Conservation (phyloP, 179 eudicot genomes). For the Dionaea muscipula region DNA sequence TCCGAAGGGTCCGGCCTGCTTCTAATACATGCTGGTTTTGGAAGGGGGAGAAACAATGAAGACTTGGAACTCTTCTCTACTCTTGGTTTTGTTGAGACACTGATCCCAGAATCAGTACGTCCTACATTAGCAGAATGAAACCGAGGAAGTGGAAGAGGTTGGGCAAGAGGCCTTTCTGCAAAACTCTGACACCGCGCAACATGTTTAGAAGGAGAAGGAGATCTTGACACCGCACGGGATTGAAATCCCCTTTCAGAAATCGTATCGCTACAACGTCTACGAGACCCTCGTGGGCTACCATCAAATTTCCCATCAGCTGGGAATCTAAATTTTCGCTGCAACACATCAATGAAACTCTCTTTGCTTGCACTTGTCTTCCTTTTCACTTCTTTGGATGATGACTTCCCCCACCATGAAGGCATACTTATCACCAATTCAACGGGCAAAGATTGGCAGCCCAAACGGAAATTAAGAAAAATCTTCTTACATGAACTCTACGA, state of each 20-base stretch:
- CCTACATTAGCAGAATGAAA: conserved; percentile 40
- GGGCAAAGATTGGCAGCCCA: not conserved
- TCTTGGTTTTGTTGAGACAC: conserved; percentile 46
- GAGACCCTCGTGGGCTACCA: conserved; percentile 46
- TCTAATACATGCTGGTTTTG: conserved; percentile 59
- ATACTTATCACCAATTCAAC: conserved; percentile 20
- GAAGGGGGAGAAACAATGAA: conserved; percentile 54
- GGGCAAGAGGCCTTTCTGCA: conserved; percentile 60
- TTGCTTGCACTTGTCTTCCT: conserved; percentile 43
- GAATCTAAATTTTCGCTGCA: conserved; percentile 47
- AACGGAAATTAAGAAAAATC: too few species aligned
- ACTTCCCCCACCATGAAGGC: conserved; percentile 87
- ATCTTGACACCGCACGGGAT: conserved; percentile 66
- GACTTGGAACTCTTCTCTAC: conserved; percentile 47
- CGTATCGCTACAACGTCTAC: conserved; percentile 50
- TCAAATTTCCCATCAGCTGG: conserved; percentile 50
- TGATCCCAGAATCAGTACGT: conserved; percentile 67
- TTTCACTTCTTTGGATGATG: conserved; percentile 76
- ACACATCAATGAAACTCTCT: conserved; percentile 48
- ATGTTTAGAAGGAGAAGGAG: conserved; percentile 71
- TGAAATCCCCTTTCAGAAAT: conserved; percentile 51
- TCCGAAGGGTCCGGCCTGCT: conserved; percentile 57
- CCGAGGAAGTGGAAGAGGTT: conserved; percentile 79
- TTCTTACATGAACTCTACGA: too few species aligned
- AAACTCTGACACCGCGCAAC: conserved; percentile 91